These are phyloP conservation scores for Aspergillus funiculosus DNA, from an alignment of 495 filamentous ascomycete genomes.

Conservation along the genomic window DNA sequence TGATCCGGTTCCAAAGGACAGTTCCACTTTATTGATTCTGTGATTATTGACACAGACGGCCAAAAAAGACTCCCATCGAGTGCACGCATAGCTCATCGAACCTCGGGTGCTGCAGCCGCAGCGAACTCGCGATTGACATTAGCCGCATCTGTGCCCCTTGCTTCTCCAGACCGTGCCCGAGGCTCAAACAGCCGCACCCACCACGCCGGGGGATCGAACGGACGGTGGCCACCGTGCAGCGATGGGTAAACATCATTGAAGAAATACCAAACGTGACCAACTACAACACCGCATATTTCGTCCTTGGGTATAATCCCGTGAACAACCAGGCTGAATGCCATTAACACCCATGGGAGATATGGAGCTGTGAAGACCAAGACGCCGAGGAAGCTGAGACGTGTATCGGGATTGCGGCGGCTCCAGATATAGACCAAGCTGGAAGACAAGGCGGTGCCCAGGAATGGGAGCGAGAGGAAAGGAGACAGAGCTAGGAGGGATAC, in stretches of 20 bases:
- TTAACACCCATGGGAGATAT: slow-evolving; percentile 93
- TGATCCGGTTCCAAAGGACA: too few species aligned
- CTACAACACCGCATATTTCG: slow-evolving; percentile 86
- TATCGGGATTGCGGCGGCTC: slow-evolving; percentile 90
- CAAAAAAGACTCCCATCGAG: slow-evolving; percentile 1
- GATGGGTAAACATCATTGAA: slow-evolving; percentile 95
- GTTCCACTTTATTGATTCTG: too few species aligned
- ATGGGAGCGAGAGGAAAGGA: slow-evolving; percentile 77
- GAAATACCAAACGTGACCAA: slow-evolving; percentile 98
- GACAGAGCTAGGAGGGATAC: slow-evolving; percentile 71
- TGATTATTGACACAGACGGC: too few species aligned
- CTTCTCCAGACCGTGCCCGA: slow-evolving; percentile 22
- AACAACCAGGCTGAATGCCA: slow-evolving; percentile 79
- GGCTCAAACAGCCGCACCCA: slow-evolving; percentile 82
- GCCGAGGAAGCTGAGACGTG: slow-evolving; percentile 83
- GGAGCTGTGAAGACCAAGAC: slow-evolving; percentile 87
- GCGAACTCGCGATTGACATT: slow-evolving; percentile 36
- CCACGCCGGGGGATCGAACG: slow-evolving; percentile 85
- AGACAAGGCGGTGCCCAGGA: slow-evolving; percentile 83
- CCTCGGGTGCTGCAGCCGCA: slow-evolving; percentile 37
- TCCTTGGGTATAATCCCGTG: slow-evolving; percentile 88
- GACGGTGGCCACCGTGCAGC: slow-evolving; percentile 75
- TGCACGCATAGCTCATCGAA: slow-evolving; percentile 25
- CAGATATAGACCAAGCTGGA: slow-evolving; percentile 97
- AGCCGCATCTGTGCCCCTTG: slow-evolving; percentile 23